phyloP scores from a whole-genome alignment of 2,329 filamentous ascomycete species.

The Claviceps sp. region DNA sequence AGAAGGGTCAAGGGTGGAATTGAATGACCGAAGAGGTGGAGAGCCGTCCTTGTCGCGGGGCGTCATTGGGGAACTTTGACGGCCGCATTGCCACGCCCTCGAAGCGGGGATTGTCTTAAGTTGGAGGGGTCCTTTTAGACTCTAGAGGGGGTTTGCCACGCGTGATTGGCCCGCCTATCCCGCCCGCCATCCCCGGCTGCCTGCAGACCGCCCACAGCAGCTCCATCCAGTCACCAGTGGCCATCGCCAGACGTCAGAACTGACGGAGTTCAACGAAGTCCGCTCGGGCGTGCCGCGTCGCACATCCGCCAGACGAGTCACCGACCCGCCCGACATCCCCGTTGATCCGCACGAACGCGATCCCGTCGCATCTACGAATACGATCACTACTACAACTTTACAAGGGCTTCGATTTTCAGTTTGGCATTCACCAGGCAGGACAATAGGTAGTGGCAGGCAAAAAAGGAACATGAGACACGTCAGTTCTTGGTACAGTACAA shows the following conservation, averaged over 20 bases:
- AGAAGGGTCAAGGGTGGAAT: background rate
- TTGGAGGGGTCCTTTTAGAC: background rate
- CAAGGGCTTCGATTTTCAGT: no score
- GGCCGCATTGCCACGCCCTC: background rate
- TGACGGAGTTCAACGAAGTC: background rate
- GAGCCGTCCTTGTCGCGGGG: background rate
- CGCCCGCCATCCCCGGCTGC: no score
- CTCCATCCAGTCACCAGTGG: no score
- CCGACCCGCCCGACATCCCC: background rate
- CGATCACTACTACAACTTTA: no score
- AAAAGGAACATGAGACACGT: background rate
- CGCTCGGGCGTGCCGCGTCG: no score
- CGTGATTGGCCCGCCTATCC: background rate
- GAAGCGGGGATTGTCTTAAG: no score
- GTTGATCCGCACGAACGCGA: background rate
- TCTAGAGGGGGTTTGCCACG: background rate
- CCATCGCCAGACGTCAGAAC: no score
- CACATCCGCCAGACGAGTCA: no score
- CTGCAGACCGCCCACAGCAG: background rate
- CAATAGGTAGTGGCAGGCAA: background rate
- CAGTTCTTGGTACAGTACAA: slow-evolving; percentile 1
- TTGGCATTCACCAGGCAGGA: background rate
- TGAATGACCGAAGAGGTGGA: background rate
- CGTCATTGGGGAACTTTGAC: background rate
- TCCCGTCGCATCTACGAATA: no score